Evolutionary conservation across 176 grass and related monocot species (phyloP), one percentile per base, ranked within the genome.

Genomic region (Phragmites australis): DNA sequence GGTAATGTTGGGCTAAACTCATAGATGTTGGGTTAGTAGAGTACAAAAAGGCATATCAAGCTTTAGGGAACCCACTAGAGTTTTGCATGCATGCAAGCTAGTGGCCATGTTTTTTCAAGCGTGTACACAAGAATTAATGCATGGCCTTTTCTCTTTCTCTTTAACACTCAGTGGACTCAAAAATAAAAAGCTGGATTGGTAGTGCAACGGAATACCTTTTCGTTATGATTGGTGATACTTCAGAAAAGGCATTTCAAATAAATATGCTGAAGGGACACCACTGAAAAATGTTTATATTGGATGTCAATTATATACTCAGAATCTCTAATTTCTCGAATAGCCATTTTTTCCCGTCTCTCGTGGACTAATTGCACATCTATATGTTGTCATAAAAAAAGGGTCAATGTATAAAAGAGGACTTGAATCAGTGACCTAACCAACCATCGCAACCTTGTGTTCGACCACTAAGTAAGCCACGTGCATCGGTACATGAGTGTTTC

Each of bases 1-100:
- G 55, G 4, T 45, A 79, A 45, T 65, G 57, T 1, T 72, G 32
- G 8, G 19, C 25, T 65, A 56, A 86, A 73, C 47, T 26, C 15
- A 47, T 14, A 25, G 18, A 37, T 73, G 25, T 40, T 80, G 62
- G 61, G 82, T 76, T 76, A 84, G 61, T 68, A 76, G 61, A 68
- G 50, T 54, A 80, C 68, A 80, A 9, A 78, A 55, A 80, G 47
- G 57, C 13, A 51, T 46, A 15, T 14, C 56, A 14, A 32, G 75
- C 54, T 65, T n/a, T 22, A 19, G 16, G 53, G 64, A 22, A 21
- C 11, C 21, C 41, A 59, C 43, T 34, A 16, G 17, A 60, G 25
- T 39, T 39, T 26, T 41, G 21, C 64, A 50, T 60, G 21, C 77
- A 49, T 40, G 42, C 19, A 16, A 9, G 39, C 30, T 43, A 32